Base-by-base conservation (phyloP, 2,329 filamentous ascomycete species). In the Pseudogymnoascus sp. region DNA sequence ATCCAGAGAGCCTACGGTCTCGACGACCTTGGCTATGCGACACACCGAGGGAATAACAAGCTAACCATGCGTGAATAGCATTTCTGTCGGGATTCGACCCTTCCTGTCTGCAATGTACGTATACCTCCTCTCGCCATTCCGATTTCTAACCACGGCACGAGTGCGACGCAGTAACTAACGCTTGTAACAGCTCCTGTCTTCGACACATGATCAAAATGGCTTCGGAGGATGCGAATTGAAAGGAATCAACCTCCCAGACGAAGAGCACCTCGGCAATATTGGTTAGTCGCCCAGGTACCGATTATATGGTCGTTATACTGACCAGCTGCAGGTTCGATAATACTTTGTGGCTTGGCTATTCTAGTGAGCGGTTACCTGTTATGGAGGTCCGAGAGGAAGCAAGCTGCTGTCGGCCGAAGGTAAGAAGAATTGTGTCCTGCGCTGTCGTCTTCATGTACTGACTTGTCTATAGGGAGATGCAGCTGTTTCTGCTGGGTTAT, bases 371-470 rank as follows among this genome's bases (percentile, higher is more conserved):
- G 78, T 10, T 86, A 88, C 69, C 79, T 99, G 64, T 71, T 97
- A 75, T 84, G 88, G 77, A 83, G 86, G 68, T 96, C 95, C 19
- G 90, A 97, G 71, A 85, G 84, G 74, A 97, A 99, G 79, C 87
- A 89, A 75, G 95, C 95, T 63, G 95, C 95, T 63, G 95, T 99
- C 59, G 95, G 95, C 65, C 83, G 95, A 79, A 90, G 92, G 92
- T 96, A 78, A 33, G 68, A 64, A n/a, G 21, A 38, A 37, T 24
- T 24, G 21, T 7, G 13, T 60, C 7, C 19, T 37, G 62, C 10
- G 47, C 26, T 26, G 61, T 60, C 35, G 56, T 64, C 61, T 31
- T 24, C 53, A 14, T 56, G 64, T 63, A 67, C 70, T 73, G 31
- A 73, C 72, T 69, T 11, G 63, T 66, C 63, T 72, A 96, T 13